Evolutionary conservation across 2,329 filamentous ascomycete species (phyloP).

Genomic region (Arthrobotrys conoides): DNA sequence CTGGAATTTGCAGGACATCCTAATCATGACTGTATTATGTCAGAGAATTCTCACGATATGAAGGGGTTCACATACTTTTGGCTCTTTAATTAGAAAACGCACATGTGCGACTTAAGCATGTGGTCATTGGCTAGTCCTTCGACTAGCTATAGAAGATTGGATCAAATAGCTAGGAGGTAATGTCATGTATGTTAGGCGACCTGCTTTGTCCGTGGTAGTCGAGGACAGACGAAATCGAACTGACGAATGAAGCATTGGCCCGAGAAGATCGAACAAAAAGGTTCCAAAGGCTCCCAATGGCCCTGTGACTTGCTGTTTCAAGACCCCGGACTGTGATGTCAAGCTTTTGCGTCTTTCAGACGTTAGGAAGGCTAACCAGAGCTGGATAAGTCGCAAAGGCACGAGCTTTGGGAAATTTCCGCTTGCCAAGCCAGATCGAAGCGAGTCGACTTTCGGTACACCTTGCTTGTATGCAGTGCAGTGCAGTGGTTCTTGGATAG

Average conservation of each 20-base stretch:
- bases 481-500: not conserved
- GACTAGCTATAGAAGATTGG: slow-evolving; percentile 11
- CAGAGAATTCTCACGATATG: slow-evolving; percentile 34
- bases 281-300: not conserved
- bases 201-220: slow-evolving; percentile 32
- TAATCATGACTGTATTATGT: slow-evolving; percentile 25
- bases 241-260: slow-evolving; percentile 25
- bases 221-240: slow-evolving; percentile 35
- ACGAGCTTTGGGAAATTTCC: slow-evolving; percentile 10
- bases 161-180: slow-evolving; percentile 31
- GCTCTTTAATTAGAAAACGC: slow-evolving; percentile 24
- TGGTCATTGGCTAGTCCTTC: slow-evolving; percentile 35
- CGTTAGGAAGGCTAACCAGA: slow-evolving; percentile 33
- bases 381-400: slow-evolving; percentile 12
- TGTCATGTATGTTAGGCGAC: slow-evolving; percentile 42
- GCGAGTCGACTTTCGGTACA: slow-evolving; percentile 30
- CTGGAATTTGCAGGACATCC: slow-evolving; percentile 35
- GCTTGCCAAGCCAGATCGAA: slow-evolving; percentile 8
- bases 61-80: slow-evolving; percentile 54
- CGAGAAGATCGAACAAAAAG: slow-evolving; percentile 17
- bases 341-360: slow-evolving; percentile 29
- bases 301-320: slow-evolving; percentile 52
- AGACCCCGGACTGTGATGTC: slow-evolving; percentile 31
- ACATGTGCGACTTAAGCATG: slow-evolving; percentile 46
- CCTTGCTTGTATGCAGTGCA: slow-evolving; percentile 33